Base-by-base conservation (phyloP, 179 eudicot genomes). In the Beta corolliflora region DNA sequence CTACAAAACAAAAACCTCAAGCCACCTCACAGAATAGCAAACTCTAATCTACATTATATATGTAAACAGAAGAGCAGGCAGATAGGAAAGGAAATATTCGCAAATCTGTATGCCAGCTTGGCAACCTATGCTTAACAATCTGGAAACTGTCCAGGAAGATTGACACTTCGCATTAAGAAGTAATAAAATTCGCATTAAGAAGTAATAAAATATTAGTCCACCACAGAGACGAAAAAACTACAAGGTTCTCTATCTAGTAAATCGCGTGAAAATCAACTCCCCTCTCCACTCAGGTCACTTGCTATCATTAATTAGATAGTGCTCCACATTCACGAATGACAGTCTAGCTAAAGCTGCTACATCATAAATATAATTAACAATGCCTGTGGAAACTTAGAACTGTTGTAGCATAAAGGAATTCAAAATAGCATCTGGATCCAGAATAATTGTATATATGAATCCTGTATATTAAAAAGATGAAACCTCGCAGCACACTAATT, bases 81-180 rank as follows among this genome's bases (percentile, higher is more conserved):
- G 7, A 61, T 41, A 29, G 76, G 31, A 31, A 80, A 76, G 5
- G 11, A 15, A 59, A 21, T 4, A 50, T 54, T 41, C 55, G 44
- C 53, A 44, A 64, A 65, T 45, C 18, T 25, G 9, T 8, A 31
- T 18, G 19, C 13, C 45, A 53, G 44, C 59, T 83, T 52, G 11
- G 68, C 48, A 53, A 19, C 46, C 44, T 15, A 13, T 6, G 29
- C 61, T 36, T 14, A 64, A 70, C 71, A 70, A 44, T 61, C 61
- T 41, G 13, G 13, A 77, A 31, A 36, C n/a, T 7, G 3, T 23
- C n/a, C 23, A 71, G 58, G 64, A 29, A 18, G 36, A 54, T 19
- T 80, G 36, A 68, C 59, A 68, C 41, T 50, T 25, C 60, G 29
- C 76, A 56, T 13, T 52, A 70, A 59, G 2, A 9, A 71, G 74